Conservation (phyloP, 441 rosid species). For the Raphanus hybrid region DNA sequence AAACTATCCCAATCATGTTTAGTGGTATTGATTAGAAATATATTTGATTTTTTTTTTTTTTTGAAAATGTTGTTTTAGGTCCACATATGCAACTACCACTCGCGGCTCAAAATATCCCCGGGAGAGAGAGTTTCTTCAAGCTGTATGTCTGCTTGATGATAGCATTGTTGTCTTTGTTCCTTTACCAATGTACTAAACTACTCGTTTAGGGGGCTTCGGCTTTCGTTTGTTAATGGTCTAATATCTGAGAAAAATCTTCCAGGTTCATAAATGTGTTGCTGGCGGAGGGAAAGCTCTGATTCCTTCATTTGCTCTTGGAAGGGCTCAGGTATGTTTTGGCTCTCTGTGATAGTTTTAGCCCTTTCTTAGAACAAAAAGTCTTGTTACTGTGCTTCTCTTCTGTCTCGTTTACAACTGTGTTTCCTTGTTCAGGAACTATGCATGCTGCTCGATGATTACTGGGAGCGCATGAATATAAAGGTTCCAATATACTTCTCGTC, state of each 20-base stretch:
- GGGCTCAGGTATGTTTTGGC: constrained; percentile 78
- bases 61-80: constrained; percentile 52
- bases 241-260: constrained; percentile 21
- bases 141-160: constrained; percentile 61
- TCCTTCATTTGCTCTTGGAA: constrained; percentile 97
- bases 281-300: constrained; percentile 97
- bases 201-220: neutral
- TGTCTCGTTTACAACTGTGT: constrained; percentile 5
- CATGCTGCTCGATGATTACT: constrained; percentile 91
- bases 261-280: constrained; percentile 95
- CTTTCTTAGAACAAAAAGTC: neutral
- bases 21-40: neutral
- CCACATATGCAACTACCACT: constrained; percentile 91
- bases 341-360: neutral
- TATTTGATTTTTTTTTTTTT: constrained; percentile 13
- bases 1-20: neutral
- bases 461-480: constrained; percentile 94
- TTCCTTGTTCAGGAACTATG: constrained; percentile 72
- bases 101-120: constrained; percentile 92
- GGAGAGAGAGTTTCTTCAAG: constrained; percentile 93
- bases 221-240: constrained; percentile 8
- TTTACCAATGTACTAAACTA: constrained; percentile 3
- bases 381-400: constrained; percentile 18
- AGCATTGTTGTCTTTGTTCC: constrained; percentile 3
- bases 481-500: constrained; percentile 98